Evolutionary conservation across 2,329 filamentous ascomycete genomes (phyloP).

Genomic region (Aspergillus alliaceus): DNA sequence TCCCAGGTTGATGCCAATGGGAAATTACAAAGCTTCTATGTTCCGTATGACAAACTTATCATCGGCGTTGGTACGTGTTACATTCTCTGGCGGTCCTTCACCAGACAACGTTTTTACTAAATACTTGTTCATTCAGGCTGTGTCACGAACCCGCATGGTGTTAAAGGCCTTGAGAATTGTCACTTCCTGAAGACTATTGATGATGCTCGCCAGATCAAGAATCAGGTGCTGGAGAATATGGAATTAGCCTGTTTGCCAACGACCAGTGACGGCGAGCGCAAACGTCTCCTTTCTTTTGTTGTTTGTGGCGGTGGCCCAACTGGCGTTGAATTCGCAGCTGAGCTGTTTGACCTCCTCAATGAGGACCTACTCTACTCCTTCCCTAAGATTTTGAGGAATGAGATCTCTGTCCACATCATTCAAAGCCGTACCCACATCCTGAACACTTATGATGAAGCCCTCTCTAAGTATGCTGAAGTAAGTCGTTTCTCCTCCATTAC

Average conservation of each 20-base stretch:
- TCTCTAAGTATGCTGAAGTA: conserved; percentile 85
- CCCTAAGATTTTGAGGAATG: conserved; percentile 86
- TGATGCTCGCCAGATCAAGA: conserved; percentile 86
- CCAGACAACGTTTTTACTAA: neutral
- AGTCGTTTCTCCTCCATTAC: conserved; percentile 3
- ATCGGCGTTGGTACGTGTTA: conserved; percentile 69
- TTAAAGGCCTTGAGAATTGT: conserved; percentile 90
- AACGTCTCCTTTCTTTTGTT: conserved; percentile 89
- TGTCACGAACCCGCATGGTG: conserved; percentile 89
- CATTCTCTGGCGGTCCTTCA: neutral
- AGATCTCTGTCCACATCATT: conserved; percentile 96
- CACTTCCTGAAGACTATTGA: conserved; percentile 94
- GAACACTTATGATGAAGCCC: conserved; percentile 95
- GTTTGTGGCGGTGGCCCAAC: conserved; percentile 93
- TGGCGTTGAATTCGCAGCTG: conserved; percentile 95
- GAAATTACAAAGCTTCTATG: conserved; percentile 78
- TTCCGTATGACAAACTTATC: conserved; percentile 96
- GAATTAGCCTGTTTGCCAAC: conserved; percentile 92
- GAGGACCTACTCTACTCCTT: conserved; percentile 85
- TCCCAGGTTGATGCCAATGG: conserved; percentile 71
- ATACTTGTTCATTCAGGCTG: conserved; percentile 55
- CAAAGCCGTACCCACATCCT: conserved; percentile 93
- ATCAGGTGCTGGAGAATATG: conserved; percentile 83
- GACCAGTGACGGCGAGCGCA: conserved; percentile 82
- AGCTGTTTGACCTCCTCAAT: conserved; percentile 93